Percentiles rank a stretch among this genome's conserved stretches.
These are phyloP conservation scores for Alternaria tenuissima DNA, from an alignment of 2,329 filamentous ascomycete genomes.

Conservation along the genomic window DNA sequence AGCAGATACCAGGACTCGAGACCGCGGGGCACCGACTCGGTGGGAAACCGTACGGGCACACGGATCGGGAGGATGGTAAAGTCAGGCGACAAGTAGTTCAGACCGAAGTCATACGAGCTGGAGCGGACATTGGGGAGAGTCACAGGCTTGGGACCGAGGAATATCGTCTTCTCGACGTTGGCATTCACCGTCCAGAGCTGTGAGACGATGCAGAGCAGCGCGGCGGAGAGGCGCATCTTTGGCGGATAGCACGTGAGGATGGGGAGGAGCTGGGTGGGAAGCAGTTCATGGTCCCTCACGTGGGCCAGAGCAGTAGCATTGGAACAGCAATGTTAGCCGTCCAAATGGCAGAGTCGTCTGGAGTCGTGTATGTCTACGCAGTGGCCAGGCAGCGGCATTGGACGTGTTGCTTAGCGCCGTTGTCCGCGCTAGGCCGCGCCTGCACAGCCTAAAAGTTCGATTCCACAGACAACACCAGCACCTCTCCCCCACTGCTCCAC, in stretches of 20 bases:
- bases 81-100: constrained; percentile 69
- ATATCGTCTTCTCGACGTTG: constrained; percentile 93
- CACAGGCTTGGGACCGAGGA: constrained; percentile 72
- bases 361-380: neutral
- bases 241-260: constrained; percentile 19
- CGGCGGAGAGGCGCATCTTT: constrained; percentile 46
- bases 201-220: constrained; percentile 42
- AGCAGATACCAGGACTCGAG: constrained; percentile 81
- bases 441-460: constrained; percentile 22
- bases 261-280: neutral
- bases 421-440: constrained; percentile 16
- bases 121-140: constrained; percentile 65
- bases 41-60: constrained; percentile 74
- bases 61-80: constrained; percentile 65
- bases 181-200: constrained; percentile 57
- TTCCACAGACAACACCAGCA: constrained; percentile 32
- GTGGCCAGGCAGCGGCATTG: constrained; percentile 17
- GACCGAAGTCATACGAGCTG: constrained; percentile 66
- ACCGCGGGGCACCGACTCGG: constrained; percentile 61
- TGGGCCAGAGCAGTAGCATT: constrained; percentile 21
- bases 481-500: constrained; percentile 25
- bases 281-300: constrained; percentile 21
- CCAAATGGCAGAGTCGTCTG: neutral
- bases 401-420: constrained; percentile 17
- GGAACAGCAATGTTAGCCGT: neutral